Evolutionary conservation across 306 rosid genomes (phyloP), one percentile per base, ranked within the genome.

Genomic region (Rosa rugosa): DNA sequence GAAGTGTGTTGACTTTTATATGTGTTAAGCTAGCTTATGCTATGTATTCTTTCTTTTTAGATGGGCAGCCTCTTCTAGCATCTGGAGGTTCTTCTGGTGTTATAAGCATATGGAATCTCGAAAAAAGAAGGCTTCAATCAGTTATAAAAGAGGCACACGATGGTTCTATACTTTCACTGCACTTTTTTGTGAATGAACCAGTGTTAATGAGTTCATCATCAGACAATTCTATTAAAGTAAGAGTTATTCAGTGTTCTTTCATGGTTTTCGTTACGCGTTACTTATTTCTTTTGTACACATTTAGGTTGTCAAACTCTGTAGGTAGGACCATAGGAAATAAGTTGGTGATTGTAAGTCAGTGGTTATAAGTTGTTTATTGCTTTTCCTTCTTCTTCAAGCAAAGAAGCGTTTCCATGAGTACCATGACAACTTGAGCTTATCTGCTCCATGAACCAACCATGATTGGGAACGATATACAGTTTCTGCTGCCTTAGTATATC

Each of bases 11-110:
- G 68, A 57, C 18, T 74, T 41, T 9, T 74, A 22, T 38, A 50
- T 38, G 40, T 70, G 23, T 41, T 23, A 31, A 22, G 38, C 60
- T 65, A 18, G 0, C 63, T 72, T 51, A 16, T 80, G 54, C 72
- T 83, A 44, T 66, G 57, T 68, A 20, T 72, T 84, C 14, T 54
- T 80, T 59, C 75, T 53, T 73, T 80, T 77, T 80, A 95, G 99
- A 95, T 82, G 98, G 97, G 68, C 95, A 91, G 78, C 99, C 99
- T 46, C 92, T 95, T 88, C 90, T 95, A 41, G 99, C 98, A 59
- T 95, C 99, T 23, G 99, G 99, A 80, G 99, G 98, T 80, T 90
- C 99, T 71, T 92, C 99, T 67, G 99, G 99, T 85, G 91, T 95
- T 78, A 90, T 92, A 80, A 91, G 94, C 90, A 83, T 95, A 85